Conservation (phyloP, 257 asterid genomes). For the Schizonepeta tenuifolia region DNA sequence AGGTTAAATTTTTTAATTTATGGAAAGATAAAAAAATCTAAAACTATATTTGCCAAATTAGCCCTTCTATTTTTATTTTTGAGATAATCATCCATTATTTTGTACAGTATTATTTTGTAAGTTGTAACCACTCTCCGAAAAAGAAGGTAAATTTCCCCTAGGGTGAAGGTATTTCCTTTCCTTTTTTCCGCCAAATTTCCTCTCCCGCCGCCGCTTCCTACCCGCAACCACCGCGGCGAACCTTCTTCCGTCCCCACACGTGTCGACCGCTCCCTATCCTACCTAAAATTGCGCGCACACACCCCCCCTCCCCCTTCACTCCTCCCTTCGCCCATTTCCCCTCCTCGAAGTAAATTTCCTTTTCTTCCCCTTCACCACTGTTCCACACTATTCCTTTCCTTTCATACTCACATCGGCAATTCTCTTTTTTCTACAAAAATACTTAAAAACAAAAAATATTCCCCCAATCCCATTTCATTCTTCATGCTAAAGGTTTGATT, state of each 20-base stretch:
- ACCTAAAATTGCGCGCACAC: not conserved
- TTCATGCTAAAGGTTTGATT: not conserved
- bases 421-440: not conserved
- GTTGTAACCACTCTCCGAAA: not conserved
- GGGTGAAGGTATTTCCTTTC: not conserved
- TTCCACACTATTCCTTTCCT: not conserved
- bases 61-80: too few relatives aligned
- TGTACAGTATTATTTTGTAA: too few relatives aligned
- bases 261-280: conserved; percentile 33
- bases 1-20: too few relatives aligned
- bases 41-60: too few relatives aligned
- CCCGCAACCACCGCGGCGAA: conserved; percentile 34
- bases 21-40: too few relatives aligned
- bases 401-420: not conserved
- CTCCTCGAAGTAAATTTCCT: conserved; percentile 11
- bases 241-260: conserved; percentile 49
- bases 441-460: not conserved
- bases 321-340: conserved; percentile 21
- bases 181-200: not conserved
- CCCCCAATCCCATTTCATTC: not conserved
- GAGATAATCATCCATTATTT: too few relatives aligned
- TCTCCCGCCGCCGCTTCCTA: conserved; percentile 41
- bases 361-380: conserved; percentile 15
- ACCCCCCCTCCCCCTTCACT: not conserved
- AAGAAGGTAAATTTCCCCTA: not conserved